Base-by-base conservation (phyloP, 352 stramenopile species). In the Phytophthora ramorum region DNA sequence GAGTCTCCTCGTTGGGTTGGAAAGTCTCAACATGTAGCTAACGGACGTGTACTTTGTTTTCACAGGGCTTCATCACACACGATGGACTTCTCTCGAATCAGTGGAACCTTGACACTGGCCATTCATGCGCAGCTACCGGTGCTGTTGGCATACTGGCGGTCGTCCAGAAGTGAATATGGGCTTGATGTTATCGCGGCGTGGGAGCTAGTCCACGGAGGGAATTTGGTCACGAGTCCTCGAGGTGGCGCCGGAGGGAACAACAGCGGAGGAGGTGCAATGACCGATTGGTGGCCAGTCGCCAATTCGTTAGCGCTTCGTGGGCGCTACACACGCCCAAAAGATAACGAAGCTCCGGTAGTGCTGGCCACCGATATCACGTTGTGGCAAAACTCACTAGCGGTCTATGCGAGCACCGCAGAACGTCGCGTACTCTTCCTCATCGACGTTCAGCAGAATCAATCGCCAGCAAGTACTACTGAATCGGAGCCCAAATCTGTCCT, bases 11-110 rank as follows among this genome's bases (percentile, higher is more conserved):
- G 12, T 34, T 17, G 12, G 4, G 14, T n/a, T 4, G 13, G 32
- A 43, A 43, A 43, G 37, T 44, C 16, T 20, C 14, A 20, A 44
- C 20, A 17, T 20, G 16, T 16, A 20, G 14, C 32, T 66, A 34
- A 41, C 40, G 46, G 37, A 17, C n/a, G n/a, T 44, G 16, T 22
- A 4, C 22, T 3, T 14, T 62, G 28, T 12, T 41, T 17, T 55
- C 14, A 20, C 52, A 89, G 83, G 4, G 40, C 75, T 22, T 69
- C 76, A 9, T 75, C 81, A 30, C 77, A 82, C 34, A 71, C 66
- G 1, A 53, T 58, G 5, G 83, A 91, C 20, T 90, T 93, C 44
- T 71, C 75, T 10, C 81, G 79, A 49, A 66, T 84, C 17, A 77
- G 59, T 43, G 83, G 83, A 28, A 62, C 77, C 20, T 47, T 93